Evolutionary conservation across 495 filamentous ascomycete species (phyloP).

Genomic region (Bathelium albidoporum): DNA sequence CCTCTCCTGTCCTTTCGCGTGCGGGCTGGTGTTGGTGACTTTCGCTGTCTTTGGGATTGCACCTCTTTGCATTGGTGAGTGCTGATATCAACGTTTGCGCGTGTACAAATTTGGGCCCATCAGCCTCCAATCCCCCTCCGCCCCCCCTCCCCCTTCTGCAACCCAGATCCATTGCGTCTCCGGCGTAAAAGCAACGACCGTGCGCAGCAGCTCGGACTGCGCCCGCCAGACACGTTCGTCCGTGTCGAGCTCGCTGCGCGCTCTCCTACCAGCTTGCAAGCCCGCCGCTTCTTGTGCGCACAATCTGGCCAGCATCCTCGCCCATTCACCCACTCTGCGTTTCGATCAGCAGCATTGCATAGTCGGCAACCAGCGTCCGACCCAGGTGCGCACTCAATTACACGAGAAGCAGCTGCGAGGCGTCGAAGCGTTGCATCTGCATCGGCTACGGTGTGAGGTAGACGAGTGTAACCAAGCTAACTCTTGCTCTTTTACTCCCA

Average conservation of each 20-base stretch:
- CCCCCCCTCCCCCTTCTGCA: background rate
- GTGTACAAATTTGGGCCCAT: background rate
- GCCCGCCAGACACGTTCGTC: background rate
- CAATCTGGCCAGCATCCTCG: no score
- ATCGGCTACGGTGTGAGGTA: background rate
- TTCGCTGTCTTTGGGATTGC: conserved; percentile 6
- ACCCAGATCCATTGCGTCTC: background rate
- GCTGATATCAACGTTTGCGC: background rate
- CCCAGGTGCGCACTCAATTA: background rate
- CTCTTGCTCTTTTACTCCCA: background rate
- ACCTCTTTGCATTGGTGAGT: conserved; percentile 6
- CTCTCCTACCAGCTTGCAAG: background rate
- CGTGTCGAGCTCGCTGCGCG: background rate
- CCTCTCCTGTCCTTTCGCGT: conserved; percentile 5
- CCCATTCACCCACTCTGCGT: no score
- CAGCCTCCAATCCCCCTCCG: background rate
- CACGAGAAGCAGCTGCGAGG: background rate
- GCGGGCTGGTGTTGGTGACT: conserved; percentile 4
- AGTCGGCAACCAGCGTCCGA: background rate
- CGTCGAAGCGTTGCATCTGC: conserved; percentile 1
- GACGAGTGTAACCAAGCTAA: conserved; percentile 3
- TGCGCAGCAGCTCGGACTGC: background rate
- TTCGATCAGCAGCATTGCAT: background rate
- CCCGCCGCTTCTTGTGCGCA: background rate
- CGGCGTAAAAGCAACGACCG: background rate